These are phyloP conservation scores for Tolypocladium inflatum DNA, from an alignment of 2,329 filamentous ascomycete species.

Conservation along the genomic window DNA sequence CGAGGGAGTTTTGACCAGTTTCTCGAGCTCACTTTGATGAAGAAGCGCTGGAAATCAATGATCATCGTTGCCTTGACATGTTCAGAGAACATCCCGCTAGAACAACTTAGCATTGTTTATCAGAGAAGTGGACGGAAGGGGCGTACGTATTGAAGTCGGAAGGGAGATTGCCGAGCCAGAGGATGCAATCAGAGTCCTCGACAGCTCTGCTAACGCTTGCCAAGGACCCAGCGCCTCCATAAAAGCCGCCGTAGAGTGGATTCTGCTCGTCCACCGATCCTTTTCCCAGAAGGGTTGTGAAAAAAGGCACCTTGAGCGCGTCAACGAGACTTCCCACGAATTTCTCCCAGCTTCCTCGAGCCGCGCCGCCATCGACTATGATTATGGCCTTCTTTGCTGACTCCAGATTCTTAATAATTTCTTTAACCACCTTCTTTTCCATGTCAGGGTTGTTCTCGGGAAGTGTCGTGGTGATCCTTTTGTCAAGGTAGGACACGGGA, in stretches of 20 bases:
- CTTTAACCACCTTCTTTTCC: neutral
- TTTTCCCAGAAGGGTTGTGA: neutral
- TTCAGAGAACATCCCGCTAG: neutral
- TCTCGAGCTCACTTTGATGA: neutral
- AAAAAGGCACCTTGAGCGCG: neutral
- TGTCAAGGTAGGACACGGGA: neutral
- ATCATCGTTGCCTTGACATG: neutral
- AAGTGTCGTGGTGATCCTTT: neutral
- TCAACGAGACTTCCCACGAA: neutral
- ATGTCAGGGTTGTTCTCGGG: neutral
- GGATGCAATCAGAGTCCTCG: conserved; percentile 6
- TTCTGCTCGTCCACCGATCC: neutral
- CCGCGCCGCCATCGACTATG: neutral
- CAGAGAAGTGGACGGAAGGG: neutral
- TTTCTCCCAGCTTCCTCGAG: neutral
- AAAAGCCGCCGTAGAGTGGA: neutral
- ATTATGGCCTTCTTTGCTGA: neutral
- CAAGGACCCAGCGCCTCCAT: neutral
- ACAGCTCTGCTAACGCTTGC: neutral
- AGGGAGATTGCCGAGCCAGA: conserved; percentile 8
- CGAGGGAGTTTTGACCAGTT: neutral
- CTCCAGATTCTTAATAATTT: neutral
- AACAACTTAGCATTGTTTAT: neutral
- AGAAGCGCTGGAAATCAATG: neutral
- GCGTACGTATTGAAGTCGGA: conserved; percentile 7